Conservation (phyloP, 331 rosid genomes). For the Spiraea crenata region DNA sequence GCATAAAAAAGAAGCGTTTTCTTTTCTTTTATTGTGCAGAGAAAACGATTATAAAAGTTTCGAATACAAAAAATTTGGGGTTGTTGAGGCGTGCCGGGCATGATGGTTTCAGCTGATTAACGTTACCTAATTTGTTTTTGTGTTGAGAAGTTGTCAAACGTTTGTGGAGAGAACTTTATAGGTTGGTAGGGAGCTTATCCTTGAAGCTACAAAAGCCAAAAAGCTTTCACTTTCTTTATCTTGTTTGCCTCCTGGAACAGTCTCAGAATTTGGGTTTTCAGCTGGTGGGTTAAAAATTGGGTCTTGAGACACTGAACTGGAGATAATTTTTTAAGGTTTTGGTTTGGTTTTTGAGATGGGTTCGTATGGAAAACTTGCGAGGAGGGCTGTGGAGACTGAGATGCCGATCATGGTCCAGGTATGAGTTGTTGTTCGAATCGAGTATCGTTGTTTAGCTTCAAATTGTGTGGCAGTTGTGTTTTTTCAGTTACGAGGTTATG, state of each 20-base stretch:
- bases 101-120: neutral
- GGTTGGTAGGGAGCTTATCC: slow-evolving; percentile 13
- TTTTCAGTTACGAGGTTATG: neutral
- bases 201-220: neutral
- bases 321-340: slow-evolving; percentile 9
- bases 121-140: slow-evolving; percentile 1
- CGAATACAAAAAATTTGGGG: slow-evolving; percentile 2
- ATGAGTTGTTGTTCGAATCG: neutral
- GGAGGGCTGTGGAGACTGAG: slow-evolving; percentile 77
- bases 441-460: slow-evolving; percentile 18
- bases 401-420: slow-evolving; percentile 93
- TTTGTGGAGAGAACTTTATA: neutral
- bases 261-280: slow-evolving; percentile 27
- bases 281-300: slow-evolving; percentile 29
- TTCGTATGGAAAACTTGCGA: slow-evolving; percentile 64
- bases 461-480: slow-evolving; percentile 8
- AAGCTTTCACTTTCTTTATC: slow-evolving; percentile 4
- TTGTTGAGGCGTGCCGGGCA: slow-evolving; percentile 33
- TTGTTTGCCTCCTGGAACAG: neutral
- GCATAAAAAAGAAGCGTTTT: slow-evolving; percentile 1
- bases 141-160: neutral
- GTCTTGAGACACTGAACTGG: neutral
- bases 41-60: neutral
- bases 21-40: neutral
- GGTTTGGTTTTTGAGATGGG: slow-evolving; percentile 56